These are phyloP conservation scores for Haematococcus sp. DNA, from an alignment of 139 green algal species.

Conservation along the genomic window DNA sequence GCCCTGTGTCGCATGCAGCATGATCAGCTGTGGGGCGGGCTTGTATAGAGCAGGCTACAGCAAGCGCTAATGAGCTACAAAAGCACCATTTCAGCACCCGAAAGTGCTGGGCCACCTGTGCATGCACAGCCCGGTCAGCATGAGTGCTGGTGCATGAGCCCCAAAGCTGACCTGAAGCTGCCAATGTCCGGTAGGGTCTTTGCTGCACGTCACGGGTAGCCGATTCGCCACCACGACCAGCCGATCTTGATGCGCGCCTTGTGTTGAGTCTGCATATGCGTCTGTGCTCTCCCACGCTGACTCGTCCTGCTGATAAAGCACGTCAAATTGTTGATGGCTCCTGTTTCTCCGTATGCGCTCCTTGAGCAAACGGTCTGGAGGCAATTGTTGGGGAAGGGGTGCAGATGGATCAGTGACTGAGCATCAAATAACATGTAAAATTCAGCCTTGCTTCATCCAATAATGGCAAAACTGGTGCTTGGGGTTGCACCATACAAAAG, in stretches of 20 bases:
- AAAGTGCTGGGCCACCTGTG: too few relatives aligned
- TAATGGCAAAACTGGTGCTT: too few relatives aligned
- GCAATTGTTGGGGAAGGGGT: neutral
- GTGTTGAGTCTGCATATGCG: constrained; percentile 5
- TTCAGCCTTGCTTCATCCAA: too few relatives aligned
- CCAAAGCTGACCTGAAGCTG: constrained; percentile 63
- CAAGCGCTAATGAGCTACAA: too few relatives aligned
- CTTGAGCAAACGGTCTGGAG: constrained; percentile 74
- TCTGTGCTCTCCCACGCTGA: constrained; percentile 1
- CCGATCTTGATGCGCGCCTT: constrained; percentile 38
- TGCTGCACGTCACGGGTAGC: constrained; percentile 85
- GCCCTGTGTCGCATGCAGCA: neutral
- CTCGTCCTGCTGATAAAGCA: constrained; percentile 32
- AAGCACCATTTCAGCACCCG: too few relatives aligned
- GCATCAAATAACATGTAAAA: too few relatives aligned
- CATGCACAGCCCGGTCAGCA: too few relatives aligned
- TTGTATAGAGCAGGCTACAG: neutral
- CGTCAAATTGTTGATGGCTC: constrained; percentile 56
- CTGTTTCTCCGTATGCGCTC: constrained; percentile 77
- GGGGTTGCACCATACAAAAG: too few relatives aligned
- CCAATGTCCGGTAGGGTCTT: constrained; percentile 73
- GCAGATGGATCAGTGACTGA: too few relatives aligned
- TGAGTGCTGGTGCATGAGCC: too few relatives aligned
- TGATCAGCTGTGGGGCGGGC: neutral
- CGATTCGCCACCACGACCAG: constrained; percentile 96